Percentiles rank a stretch among this genome's conserved stretches.
phyloP scores from a whole-genome alignment of 73 alveolate species.

The Symbiodinium natans region DNA sequence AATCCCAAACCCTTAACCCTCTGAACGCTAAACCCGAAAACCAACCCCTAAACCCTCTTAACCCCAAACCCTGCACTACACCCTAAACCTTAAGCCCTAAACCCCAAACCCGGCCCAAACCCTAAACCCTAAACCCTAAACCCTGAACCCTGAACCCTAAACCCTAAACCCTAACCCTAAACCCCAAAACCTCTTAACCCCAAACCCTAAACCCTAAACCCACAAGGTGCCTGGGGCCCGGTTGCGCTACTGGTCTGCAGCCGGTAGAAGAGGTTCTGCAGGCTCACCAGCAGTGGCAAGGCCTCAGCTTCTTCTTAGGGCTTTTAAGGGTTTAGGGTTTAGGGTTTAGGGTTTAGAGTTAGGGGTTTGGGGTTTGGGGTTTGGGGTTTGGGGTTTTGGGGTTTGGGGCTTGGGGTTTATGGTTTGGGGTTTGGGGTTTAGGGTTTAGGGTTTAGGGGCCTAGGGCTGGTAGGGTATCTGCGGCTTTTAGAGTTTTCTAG shows the following conservation, averaged over 20 bases:
- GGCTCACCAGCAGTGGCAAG: slow-evolving; percentile 65
- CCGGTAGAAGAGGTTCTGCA: slow-evolving; percentile 84
- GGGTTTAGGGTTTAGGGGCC: too few species aligned
- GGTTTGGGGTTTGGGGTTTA: too few species aligned
- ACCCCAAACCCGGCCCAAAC: neutral
- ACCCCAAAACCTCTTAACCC: neutral
- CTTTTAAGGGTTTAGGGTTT: neutral
- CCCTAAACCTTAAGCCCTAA: neutral
- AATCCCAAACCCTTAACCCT: too few species aligned
- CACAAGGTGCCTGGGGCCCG: neutral
- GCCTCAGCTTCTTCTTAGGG: neutral
- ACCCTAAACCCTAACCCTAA: neutral
- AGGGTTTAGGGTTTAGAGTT: neutral
- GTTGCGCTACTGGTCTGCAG: slow-evolving; percentile 61
- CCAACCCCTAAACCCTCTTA: neutral
- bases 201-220: neutral
- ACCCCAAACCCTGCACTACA: neutral
- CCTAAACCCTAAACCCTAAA: neutral
- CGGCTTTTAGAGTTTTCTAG: too few species aligned
- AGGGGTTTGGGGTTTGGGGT: neutral
- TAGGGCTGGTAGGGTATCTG: too few species aligned
- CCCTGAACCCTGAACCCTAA: neutral
- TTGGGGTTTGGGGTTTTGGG: neutral
- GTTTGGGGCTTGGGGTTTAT: neutral
- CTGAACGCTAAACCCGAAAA: neutral